phyloP scores from a whole-genome alignment of 1,139 yeast genomes.

The Yamadazyma diospyri region DNA sequence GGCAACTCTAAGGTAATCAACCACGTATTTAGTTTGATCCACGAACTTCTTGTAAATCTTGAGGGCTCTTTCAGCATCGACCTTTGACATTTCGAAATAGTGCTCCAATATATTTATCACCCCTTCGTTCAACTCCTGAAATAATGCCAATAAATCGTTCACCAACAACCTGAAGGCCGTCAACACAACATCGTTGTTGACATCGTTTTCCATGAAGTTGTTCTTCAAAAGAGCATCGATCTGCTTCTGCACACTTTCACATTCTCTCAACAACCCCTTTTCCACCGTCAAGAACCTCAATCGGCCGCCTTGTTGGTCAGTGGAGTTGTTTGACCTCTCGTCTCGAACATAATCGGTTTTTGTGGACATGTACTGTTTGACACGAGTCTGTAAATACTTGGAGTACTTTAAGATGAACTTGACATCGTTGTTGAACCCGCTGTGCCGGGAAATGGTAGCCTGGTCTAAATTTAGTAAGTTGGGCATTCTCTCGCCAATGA shows the following conservation, averaged over 20 bases:
- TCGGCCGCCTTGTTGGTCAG: constrained; percentile 55
- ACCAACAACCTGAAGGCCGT: constrained; percentile 85
- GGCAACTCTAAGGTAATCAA: constrained; percentile 82
- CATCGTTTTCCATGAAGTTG: constrained; percentile 68
- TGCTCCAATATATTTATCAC: constrained; percentile 90
- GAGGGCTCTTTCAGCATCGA: constrained; percentile 84
- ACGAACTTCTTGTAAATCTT: constrained; percentile 82
- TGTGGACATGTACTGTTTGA: constrained; percentile 63
- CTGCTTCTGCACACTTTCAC: constrained; percentile 80
- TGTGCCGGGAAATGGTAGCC: constrained; percentile 27
- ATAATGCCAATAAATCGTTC: constrained; percentile 77
- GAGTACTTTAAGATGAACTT: constrained; percentile 66
- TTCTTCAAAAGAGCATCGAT: constrained; percentile 74
- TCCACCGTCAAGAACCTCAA: constrained; percentile 64
- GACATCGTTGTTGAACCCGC: constrained; percentile 48
- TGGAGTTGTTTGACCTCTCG: constrained; percentile 47
- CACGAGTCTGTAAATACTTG: constrained; percentile 65
- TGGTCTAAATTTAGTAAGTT: constrained; percentile 50
- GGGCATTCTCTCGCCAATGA: constrained; percentile 55
- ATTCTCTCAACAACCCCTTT: constrained; percentile 80
- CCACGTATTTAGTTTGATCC: constrained; percentile 82
- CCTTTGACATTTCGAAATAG: constrained; percentile 85
- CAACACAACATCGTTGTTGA: constrained; percentile 76
- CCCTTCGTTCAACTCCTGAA: constrained; percentile 91
- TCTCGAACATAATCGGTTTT: constrained; percentile 77